Base-by-base conservation (phyloP, 2,329 filamentous ascomycete species). In the Phialocephala sp. region DNA sequence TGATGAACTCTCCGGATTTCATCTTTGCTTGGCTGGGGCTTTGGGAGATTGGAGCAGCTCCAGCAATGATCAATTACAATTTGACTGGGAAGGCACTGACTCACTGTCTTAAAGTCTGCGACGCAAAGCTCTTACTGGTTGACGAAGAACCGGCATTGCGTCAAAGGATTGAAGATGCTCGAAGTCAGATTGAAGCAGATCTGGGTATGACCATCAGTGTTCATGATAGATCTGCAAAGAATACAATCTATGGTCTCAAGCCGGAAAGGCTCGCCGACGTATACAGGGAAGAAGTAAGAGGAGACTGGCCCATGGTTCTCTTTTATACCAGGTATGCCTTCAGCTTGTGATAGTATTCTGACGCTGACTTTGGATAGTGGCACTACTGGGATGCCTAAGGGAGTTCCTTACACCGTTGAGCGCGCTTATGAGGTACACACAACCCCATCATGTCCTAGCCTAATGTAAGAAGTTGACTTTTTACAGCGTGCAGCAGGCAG, bases 321-420 rank as follows among this genome's bases (percentile, higher is more conserved):
- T 87, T 93, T 71, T 93, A 92, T 75, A 94, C 91, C 0, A 87
- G 82, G 82, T 83, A 55, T 54, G 78, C 69, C 6, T 52, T 54
- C 9, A 12, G n/a, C 22, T 11, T 18, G 12, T 27, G 11, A 3
- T 32, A 36, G 8, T 52, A 35, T 27, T 39, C 27, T 22, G 41
- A 27, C 59, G 22, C 60, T 67, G 14, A 68, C 50, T 8, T 64
- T 8, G 5, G 18, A 8, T 0, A 89, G 88, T 68, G 91, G 91
- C 41, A 93, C 91, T 0, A 93, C 91, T 0, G 91, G 91, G 2
- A 77, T 91, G 69, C 90, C 91, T 12, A 94, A 94, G 76, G 91
- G 87, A 0, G 89, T 88, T 70, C 76, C 83, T 0, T 87, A 91
- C 70, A 85, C 85, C 20, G 82, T 84, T 9, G 77, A 80, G 2